Evolutionary conservation across 2,329 filamentous ascomycete genomes (phyloP), one percentile per base, ranked within the genome.

Genomic region (Hymenoscyphus infarciens): DNA sequence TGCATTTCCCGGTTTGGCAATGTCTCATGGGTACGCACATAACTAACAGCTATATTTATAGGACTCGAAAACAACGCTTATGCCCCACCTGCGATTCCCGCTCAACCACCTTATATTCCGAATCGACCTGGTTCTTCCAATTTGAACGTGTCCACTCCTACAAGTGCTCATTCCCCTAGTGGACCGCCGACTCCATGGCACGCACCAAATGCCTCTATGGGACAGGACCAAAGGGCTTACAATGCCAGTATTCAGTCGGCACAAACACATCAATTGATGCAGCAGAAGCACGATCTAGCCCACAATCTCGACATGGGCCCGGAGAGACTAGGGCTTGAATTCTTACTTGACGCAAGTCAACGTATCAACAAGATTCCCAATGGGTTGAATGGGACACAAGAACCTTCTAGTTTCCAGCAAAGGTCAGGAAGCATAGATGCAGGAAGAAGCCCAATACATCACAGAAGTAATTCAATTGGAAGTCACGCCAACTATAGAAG

Each of bases 251-350:
- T 70, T 66, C 62, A 75, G 69, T 61, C 63, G 72, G 63, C 73
- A 78, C 60, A 78, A 74, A 62, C 65, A 13, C 68, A 71, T 33
- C 68, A 70, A 57, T 62, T 71, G 29, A 63, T 61, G 33, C 82
- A 81, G 70, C 83, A 83, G 68, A 78, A 78, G 6, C 77, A 81
- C 33, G 78, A 81, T 22, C 76, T 81, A 57, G 74, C 79, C 19
- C 84, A 87, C 62, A 82, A 81, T 45, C 73, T 89, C 1, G 83
- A 88, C 45, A 77, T 90, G 63, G 82, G 83, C 2, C 78, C 83
- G 0, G 90, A 93, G 71, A 83, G 87, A 56, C 79, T 93, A 8
- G 88, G 87, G 5, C 83, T 95, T 35, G 88, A 87, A 62, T 93
- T 92, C 68, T 79, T 95, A 1, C 80, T 94, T 1, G 86, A 88